Conservation (phyloP, 2,329 filamentous ascomycete genomes). For the Ascosphaera apis region DNA sequence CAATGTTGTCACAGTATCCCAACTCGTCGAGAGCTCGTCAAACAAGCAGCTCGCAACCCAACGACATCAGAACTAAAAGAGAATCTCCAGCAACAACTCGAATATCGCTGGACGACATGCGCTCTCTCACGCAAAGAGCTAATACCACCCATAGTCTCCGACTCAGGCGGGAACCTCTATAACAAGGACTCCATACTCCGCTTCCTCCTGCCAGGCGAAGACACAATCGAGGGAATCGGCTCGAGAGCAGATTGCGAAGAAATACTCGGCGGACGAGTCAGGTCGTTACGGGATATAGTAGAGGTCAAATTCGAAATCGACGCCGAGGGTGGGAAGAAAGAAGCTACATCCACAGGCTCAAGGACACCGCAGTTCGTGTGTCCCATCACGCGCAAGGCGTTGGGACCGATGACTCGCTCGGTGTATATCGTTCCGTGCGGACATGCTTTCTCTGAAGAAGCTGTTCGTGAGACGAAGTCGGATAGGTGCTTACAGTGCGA, state of each 20-base stretch:
- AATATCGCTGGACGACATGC: constrained; percentile 70
- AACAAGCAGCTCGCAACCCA: constrained; percentile 63
- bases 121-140: constrained; percentile 63
- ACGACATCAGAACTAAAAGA: constrained; percentile 77
- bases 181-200: constrained; percentile 81
- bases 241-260: constrained; percentile 37
- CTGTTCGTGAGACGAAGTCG: constrained; percentile 54
- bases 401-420: constrained; percentile 56
- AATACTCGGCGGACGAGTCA: constrained; percentile 40
- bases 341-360: constrained; percentile 17
- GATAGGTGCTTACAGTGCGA: constrained; percentile 51
- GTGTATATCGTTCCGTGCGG: constrained; percentile 90
- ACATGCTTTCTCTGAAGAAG: constrained; percentile 74
- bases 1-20: constrained; percentile 43
- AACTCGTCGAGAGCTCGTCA: constrained; percentile 85
- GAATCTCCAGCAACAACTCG: constrained; percentile 59
- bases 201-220: constrained; percentile 33
- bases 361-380: constrained; percentile 45
- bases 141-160: constrained; percentile 55
- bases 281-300: constrained; percentile 63
- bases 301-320: constrained; percentile 54
- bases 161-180: constrained; percentile 65
- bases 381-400: constrained; percentile 63
- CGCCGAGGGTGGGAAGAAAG: too few species aligned
- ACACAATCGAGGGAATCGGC: constrained; percentile 28